Conservation (phyloP, 1,284 basidiomycete genomes). For the Cryptococcus sp. region DNA sequence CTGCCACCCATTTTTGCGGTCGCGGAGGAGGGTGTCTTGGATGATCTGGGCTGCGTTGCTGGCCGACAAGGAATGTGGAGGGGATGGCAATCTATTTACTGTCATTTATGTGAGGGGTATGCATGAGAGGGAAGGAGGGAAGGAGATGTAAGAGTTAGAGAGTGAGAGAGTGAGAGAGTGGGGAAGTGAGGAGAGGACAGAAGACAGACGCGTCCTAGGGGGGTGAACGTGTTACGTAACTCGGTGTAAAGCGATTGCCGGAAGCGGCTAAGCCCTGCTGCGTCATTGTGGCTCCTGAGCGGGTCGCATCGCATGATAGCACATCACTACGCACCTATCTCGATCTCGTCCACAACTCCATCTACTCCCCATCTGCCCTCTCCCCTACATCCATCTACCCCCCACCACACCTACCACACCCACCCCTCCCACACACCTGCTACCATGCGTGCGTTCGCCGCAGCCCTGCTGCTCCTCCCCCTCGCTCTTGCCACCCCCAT, state of each 20-base stretch:
- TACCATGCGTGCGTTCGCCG: slow-evolving; percentile 11
- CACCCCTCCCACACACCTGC: slow-evolving; percentile 24
- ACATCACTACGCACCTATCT: background rate
- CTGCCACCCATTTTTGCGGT: background rate
- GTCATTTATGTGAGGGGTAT: background rate
- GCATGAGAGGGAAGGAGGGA: background rate
- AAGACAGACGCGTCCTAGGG: background rate
- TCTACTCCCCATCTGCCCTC: background rate
- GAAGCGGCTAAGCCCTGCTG: no score
- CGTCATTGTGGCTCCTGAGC: no score
- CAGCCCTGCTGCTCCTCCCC: slow-evolving; percentile 32
- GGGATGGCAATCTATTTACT: background rate
- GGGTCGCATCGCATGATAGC: background rate
- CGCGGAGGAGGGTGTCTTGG: background rate
- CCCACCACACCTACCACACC: background rate
- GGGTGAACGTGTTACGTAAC: background rate
- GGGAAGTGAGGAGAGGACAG: background rate
- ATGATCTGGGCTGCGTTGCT: background rate
- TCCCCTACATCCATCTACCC: slow-evolving; percentile 2
- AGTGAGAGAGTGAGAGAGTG: background rate
- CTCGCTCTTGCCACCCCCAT: slow-evolving; percentile 45
- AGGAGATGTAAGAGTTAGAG: background rate
- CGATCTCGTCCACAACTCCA: slow-evolving; percentile 3
- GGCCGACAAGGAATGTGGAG: background rate
- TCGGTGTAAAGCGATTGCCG: background rate